These are phyloP conservation scores for Termitomyces bulborhizus DNA, from an alignment of 768 basidiomycete genomes.

Conservation along the genomic window DNA sequence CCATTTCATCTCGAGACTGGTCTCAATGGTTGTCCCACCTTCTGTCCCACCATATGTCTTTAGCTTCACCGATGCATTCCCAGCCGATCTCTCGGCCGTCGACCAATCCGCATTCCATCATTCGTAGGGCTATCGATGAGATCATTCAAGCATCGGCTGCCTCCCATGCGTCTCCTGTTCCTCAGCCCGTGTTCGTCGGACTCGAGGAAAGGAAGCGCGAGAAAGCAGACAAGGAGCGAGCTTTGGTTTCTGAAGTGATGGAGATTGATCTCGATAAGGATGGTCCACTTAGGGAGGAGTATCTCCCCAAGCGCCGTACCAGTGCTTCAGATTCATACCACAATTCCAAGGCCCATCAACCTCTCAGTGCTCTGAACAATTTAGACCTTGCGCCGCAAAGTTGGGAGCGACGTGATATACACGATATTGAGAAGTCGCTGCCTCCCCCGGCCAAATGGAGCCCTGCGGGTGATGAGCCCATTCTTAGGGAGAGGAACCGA, in stretches of 20 bases:
- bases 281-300: slow-evolving; percentile 77
- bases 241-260: slow-evolving; percentile 38
- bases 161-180: slow-evolving; percentile 25
- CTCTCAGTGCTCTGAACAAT: slow-evolving; percentile 6
- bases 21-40: slow-evolving; percentile 65
- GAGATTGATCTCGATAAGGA: slow-evolving; percentile 83
- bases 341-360: slow-evolving; percentile 12
- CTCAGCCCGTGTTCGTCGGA: slow-evolving; percentile 68
- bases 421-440: slow-evolving; percentile 27
- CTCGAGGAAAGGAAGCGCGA: slow-evolving; percentile 59
- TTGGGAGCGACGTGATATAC: slow-evolving; percentile 12
- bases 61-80: slow-evolving; percentile 51
- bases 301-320: slow-evolving; percentile 64
- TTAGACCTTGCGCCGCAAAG: slow-evolving; percentile 4
- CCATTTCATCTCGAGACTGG: slow-evolving; percentile 61
- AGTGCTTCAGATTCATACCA: slow-evolving; percentile 27
- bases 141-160: slow-evolving; percentile 47
- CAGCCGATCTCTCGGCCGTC: slow-evolving; percentile 80
- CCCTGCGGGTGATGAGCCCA: slow-evolving; percentile 73
- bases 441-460: slow-evolving; percentile 82
- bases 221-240: slow-evolving; percentile 38
- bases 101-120: slow-evolving; percentile 60
- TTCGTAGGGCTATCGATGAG: slow-evolving; percentile 66
- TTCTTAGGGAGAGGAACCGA: slow-evolving; percentile 48
- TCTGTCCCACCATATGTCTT: slow-evolving; percentile 56